Conservation (phyloP, 805 yeast species). For the Saccharomycopsis olivae region DNA sequence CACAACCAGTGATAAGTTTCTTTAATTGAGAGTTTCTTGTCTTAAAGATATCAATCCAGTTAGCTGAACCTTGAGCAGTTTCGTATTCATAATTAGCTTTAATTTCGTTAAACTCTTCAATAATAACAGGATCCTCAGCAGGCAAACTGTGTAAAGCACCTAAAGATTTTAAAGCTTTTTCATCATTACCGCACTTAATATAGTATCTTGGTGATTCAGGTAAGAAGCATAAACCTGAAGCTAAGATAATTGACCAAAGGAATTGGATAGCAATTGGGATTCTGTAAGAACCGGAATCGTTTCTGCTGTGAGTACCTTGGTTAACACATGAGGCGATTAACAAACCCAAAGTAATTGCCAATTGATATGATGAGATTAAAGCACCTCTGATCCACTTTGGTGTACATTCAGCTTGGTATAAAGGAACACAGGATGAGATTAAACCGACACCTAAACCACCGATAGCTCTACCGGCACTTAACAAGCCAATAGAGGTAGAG, state of each 20-base stretch:
- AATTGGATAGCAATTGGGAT: conserved; percentile 56
- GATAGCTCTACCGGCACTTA: conserved; percentile 60
- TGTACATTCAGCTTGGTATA: conserved; percentile 52
- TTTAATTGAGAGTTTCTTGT: conserved; percentile 30
- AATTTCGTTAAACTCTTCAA: conserved; percentile 38
- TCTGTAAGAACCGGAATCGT: conserved; percentile 47
- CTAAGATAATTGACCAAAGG: conserved; percentile 46
- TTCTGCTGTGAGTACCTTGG: conserved; percentile 42
- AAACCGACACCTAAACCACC: conserved; percentile 64
- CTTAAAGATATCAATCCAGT: conserved; percentile 28
- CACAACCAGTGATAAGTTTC: conserved; percentile 34
- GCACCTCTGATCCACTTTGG: conserved; percentile 55
- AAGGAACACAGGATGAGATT: conserved; percentile 58
- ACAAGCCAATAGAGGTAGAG: conserved; percentile 34
- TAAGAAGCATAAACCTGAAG: conserved; percentile 40
- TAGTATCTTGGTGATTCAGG: conserved; percentile 71
- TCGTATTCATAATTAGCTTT: conserved; percentile 39
- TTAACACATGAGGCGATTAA: conserved; percentile 54
- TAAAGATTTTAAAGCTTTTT: conserved; percentile 42
- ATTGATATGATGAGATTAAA: conserved; percentile 62
- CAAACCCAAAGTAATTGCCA: conserved; percentile 67
- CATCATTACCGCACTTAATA: conserved; percentile 39
- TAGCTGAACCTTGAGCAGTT: conserved; percentile 46
- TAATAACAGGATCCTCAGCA: conserved; percentile 31
- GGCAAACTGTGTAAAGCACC: conserved; percentile 51